A percentile compares a stretch with the other conserved stretches of the same genome.
These are phyloP conservation scores for Adansonia grandidieri DNA, from an alignment of 441 rosid genomes.

Conservation along the genomic window DNA sequence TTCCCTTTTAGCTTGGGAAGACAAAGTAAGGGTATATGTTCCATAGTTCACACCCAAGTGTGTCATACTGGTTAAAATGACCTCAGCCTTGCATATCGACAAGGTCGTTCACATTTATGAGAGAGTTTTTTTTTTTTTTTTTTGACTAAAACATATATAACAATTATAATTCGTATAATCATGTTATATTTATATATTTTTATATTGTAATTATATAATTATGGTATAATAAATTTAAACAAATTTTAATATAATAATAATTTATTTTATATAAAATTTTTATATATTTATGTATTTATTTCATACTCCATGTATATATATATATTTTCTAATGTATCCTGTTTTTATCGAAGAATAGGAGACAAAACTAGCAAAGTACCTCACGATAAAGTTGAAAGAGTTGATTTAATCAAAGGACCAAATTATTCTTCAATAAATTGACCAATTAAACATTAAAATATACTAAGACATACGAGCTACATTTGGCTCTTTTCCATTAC, in stretches of 20 bases:
- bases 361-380: neutral
- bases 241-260: too few relatives aligned
- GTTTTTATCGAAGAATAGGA: neutral
- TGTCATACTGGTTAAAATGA: too few relatives aligned
- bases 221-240: too few relatives aligned
- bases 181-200: too few relatives aligned
- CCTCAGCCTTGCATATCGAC: neutral
- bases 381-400: neutral
- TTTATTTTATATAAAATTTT: too few relatives aligned
- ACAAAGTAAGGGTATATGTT: neutral
- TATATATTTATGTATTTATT: neutral
- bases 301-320: neutral
- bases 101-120: slow-evolving; percentile 9
- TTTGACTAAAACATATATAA: neutral
- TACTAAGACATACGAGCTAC: too few relatives aligned
- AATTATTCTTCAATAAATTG: neutral
- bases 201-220: too few relatives aligned
- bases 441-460: neutral
- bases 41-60: too few relatives aligned
- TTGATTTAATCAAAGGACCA: neutral
- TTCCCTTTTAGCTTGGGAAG: neutral
- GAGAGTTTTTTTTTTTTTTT: neutral
- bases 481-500: too few relatives aligned
- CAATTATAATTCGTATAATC: too few relatives aligned
- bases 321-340: neutral